Percentiles rank a stretch among this genome's conserved stretches.
phyloP scores from a whole-genome alignment of 2,329 filamentous ascomycete genomes.

The Paracoccidioides brasiliensis region DNA sequence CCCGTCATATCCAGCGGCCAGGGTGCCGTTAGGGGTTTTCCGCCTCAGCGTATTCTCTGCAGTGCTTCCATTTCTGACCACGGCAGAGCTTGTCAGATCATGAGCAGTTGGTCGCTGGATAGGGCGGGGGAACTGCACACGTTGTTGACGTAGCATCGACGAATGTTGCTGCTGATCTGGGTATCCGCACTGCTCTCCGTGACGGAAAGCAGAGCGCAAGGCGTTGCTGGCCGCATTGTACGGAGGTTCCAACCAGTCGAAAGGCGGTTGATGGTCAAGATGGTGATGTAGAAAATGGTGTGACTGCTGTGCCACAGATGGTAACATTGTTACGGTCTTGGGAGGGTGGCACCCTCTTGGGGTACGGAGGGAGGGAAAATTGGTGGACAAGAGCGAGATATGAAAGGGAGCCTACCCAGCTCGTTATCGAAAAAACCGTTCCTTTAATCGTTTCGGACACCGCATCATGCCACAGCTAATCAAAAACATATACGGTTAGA shows the following conservation, averaged over 20 bases:
- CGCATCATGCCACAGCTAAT: constrained; percentile 27
- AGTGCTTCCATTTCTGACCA: constrained; percentile 13
- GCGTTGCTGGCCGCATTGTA: constrained; percentile 21
- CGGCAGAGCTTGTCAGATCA: constrained; percentile 15
- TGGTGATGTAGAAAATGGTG: constrained; percentile 32
- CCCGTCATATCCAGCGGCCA: constrained; percentile 83
- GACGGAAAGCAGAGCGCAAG: constrained; percentile 15
- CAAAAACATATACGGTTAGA: constrained; percentile 5
- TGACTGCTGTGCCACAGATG: constrained; percentile 32
- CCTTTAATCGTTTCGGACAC: constrained; percentile 33
- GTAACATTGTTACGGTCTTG: constrained; percentile 31
- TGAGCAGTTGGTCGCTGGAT: constrained; percentile 25
- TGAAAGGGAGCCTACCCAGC: constrained; percentile 1
- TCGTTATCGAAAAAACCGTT: constrained; percentile 26
- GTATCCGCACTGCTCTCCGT: constrained; percentile 15
- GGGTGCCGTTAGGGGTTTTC: constrained; percentile 88
- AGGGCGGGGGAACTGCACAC: constrained; percentile 27
- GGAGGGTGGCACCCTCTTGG: not conserved
- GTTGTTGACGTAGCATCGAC: constrained; percentile 18
- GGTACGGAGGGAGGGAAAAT: not conserved
- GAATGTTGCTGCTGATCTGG: constrained; percentile 9
- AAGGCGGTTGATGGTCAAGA: constrained; percentile 20
- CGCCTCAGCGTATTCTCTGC: constrained; percentile 68
- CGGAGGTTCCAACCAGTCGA: constrained; percentile 19
- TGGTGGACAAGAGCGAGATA: constrained; percentile 5